A percentile compares a stretch with the other conserved stretches of the same genome.
These are phyloP conservation scores for Neoscytalidium dimidiatum DNA, from an alignment of 2,329 filamentous ascomycete species.

Conservation along the genomic window DNA sequence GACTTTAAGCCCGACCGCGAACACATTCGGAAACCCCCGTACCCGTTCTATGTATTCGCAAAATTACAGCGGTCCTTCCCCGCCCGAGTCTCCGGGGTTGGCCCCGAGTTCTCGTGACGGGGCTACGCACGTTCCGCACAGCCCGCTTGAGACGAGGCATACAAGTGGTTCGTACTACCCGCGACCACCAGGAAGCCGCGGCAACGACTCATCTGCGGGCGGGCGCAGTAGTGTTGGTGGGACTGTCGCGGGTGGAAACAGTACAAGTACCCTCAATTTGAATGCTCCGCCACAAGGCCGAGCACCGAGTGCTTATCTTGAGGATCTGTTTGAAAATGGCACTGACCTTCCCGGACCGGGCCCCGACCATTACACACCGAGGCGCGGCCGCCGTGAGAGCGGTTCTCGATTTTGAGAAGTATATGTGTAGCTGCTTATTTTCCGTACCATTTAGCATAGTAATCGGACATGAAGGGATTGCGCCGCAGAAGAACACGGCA, in stretches of 20 bases:
- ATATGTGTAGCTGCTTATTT: neutral
- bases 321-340: constrained; percentile 84
- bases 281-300: constrained; percentile 65
- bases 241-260: constrained; percentile 33
- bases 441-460: neutral
- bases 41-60: constrained; percentile 12
- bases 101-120: constrained; percentile 18
- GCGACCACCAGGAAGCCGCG: constrained; percentile 1
- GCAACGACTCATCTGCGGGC: constrained; percentile 3
- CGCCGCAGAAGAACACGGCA: neutral
- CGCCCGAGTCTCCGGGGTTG: constrained; percentile 12
- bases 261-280: constrained; percentile 65
- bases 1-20: constrained; percentile 1
- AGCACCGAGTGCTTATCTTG: constrained; percentile 85
- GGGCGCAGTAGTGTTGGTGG: constrained; percentile 39
- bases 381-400: constrained; percentile 8
- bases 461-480: neutral
- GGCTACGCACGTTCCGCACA: constrained; percentile 2
- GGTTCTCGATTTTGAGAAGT: neutral
- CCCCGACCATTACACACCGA: constrained; percentile 5
- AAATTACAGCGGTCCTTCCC: constrained; percentile 5
- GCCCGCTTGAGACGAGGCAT: constrained; percentile 6
- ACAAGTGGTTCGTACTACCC: neutral
- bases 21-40: constrained; percentile 6
- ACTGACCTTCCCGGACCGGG: constrained; percentile 30